Percentiles rank a stretch among this genome's conserved stretches.
phyloP scores from a whole-genome alignment of 2,329 filamentous ascomycete species.

The Colletotrichum sp. region DNA sequence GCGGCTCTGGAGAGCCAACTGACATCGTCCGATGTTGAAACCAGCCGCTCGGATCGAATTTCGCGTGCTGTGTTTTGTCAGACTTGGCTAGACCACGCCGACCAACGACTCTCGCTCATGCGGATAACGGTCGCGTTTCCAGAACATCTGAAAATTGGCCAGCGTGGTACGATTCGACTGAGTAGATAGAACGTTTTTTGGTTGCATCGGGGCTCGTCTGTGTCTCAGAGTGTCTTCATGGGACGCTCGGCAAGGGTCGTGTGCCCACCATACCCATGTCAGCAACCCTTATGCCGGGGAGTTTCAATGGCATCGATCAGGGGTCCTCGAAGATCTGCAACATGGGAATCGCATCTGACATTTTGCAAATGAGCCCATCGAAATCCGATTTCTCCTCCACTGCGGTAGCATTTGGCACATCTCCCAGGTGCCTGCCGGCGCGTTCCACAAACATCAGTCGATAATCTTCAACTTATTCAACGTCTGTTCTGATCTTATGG shows the following conservation, averaged over 20 bases:
- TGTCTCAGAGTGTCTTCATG: slow-evolving; percentile 13
- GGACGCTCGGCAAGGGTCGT: slow-evolving; percentile 9
- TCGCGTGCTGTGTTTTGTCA: background rate
- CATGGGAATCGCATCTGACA: background rate
- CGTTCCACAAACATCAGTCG: slow-evolving; percentile 13
- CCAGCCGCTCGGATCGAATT: slow-evolving; percentile 13
- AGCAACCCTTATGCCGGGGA: slow-evolving; percentile 3
- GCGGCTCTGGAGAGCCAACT: background rate
- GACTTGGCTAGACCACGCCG: background rate
- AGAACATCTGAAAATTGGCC: slow-evolving; percentile 9
- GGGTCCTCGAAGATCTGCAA: background rate
- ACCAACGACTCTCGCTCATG: background rate
- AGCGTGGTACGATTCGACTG: slow-evolving; percentile 13
- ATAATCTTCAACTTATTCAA: background rate
- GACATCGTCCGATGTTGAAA: slow-evolving; percentile 19
- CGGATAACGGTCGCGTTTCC: background rate
- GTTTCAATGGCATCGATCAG: slow-evolving; percentile 2
- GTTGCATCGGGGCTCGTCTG: background rate
- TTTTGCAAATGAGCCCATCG: background rate
- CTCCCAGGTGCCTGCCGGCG: background rate
- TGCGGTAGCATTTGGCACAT: background rate
- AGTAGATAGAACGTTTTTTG: slow-evolving; percentile 17
- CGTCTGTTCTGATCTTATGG: background rate
- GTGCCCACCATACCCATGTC: slow-evolving; percentile 1
- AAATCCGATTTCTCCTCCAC: background rate